Percentiles rank a stretch among this genome's conserved stretches.
phyloP scores from a whole-genome alignment of 306 rosid genomes.

The Astragalus membranaceus region DNA sequence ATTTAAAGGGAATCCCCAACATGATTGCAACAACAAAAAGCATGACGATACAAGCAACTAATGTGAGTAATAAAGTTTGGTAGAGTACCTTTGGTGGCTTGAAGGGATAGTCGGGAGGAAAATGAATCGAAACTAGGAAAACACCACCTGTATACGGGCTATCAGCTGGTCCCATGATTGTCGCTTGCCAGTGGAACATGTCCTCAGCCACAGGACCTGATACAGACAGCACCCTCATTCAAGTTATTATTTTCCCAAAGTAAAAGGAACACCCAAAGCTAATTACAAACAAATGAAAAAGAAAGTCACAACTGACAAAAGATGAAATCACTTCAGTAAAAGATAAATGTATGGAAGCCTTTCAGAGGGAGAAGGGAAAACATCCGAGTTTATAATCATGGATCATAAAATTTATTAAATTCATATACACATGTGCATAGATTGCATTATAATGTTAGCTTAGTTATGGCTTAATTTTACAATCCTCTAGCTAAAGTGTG shows the following conservation, averaged over 20 bases:
- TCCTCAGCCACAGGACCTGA: slow-evolving; percentile 95
- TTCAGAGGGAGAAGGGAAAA: not conserved
- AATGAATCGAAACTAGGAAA: slow-evolving; percentile 72
- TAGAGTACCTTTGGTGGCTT: slow-evolving; percentile 77
- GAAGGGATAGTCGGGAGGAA: slow-evolving; percentile 88
- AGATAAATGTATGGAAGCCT: not conserved
- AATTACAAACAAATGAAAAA: not conserved
- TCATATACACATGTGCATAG: not conserved
- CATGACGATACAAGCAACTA: not conserved
- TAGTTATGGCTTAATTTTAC: not conserved
- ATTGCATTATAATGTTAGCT: not conserved
- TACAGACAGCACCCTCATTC: not conserved
- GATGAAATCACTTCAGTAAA: not conserved
- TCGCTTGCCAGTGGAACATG: slow-evolving; percentile 95
- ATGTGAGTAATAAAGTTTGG: not conserved
- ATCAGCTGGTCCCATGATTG: slow-evolving; percentile 85
- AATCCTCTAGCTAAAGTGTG: not conserved
- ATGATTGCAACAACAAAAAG: not conserved
- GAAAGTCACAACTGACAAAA: not conserved
- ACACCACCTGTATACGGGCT: slow-evolving; percentile 84
- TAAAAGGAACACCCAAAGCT: not conserved
- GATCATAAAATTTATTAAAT: not conserved
- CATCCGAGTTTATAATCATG: not conserved
- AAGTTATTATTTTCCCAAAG: not conserved
- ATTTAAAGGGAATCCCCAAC: not conserved